These are phyloP conservation scores for Rhododendron ferrugineum DNA, from an alignment of 148 eudicot genomes.

Conservation along the genomic window DNA sequence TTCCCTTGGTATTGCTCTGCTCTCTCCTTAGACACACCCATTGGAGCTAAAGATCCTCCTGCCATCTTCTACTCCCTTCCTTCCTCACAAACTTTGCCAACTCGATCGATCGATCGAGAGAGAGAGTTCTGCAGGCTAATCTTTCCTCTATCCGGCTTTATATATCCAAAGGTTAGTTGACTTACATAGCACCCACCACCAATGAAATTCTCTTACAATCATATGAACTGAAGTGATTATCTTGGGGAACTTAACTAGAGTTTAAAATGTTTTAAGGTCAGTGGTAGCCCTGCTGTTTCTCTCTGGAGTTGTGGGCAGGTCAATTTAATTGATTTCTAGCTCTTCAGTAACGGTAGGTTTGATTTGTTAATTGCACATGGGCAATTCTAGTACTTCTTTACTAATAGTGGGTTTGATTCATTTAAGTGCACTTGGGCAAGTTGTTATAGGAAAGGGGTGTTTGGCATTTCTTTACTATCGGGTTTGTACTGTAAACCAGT, in stretches of 20 bases:
- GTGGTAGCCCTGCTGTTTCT: not conserved
- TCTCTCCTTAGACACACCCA: slow-evolving; percentile 51
- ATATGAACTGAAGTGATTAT: not conserved
- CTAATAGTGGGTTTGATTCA: not conserved
- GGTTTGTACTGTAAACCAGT: not conserved
- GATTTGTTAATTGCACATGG: not conserved
- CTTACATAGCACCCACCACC: not conserved
- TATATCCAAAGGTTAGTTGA: not conserved
- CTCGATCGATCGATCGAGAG: not conserved
- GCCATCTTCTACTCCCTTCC: slow-evolving; percentile 31
- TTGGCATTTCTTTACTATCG: not conserved
- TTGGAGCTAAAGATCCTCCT: slow-evolving; percentile 38
- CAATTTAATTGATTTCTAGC: not conserved
- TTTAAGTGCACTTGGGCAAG: too few species aligned
- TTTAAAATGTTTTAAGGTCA: not conserved
- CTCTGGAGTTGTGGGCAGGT: not conserved
- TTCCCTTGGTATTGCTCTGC: slow-evolving; percentile 54
- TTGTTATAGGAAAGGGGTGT: not conserved
- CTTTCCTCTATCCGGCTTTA: not conserved
- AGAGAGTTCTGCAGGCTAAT: not conserved
- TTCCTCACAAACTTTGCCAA: not conserved
- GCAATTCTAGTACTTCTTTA: not conserved
- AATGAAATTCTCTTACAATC: not conserved
- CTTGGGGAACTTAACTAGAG: not conserved
- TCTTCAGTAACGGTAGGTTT: not conserved